Base-by-base conservation (phyloP, 2,329 filamentous ascomycete species). In the Calonectria pseudoturangicola region DNA sequence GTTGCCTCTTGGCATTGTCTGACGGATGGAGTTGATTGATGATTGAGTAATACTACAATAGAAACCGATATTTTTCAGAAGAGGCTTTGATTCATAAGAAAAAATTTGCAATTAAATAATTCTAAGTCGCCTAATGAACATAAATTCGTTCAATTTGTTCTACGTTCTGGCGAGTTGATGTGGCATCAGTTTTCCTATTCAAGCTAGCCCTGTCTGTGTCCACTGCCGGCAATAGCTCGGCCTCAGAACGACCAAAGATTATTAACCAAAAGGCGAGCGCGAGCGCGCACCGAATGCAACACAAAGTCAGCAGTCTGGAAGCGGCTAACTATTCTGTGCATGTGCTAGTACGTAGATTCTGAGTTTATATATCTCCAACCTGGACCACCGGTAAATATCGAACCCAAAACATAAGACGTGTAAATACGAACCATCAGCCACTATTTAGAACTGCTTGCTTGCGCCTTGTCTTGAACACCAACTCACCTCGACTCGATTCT, bases 161-260 rank as follows among this genome's bases (percentile, higher is more conserved):
- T 7, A 27, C 18, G 25, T 33, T 58, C 25, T 41, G n/a, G 54
- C 18, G 12, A 58, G 25, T 36, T 36, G n/a, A 16, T 58, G 6
- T 18, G 54, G 5, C 54, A 58, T 58, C 54, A 39, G 13, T 41
- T 58, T 58, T 4, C 54, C 33, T 25, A 4, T 58, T 58, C 10
- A 2, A 58, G 54, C 21, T 58, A 58, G 54, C 18, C 2, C 41
- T 33, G n/a, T 27, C 1, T 13, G 21, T 3, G 4, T 6, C n/a
- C 6, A 21, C 36, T 7, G 6, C 36, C 33, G 54, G 54, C n/a
- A 58, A 58, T 58, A 58, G 27, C 54, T 58, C 54, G 54, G 54
- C 21, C n/a, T 58, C 10, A 2, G n/a, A 33, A 15, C 33, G 8
- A 10, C 54, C 12, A 21, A 21, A 58, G n/a, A 58, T 58, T 41